Conservation (phyloP, 2,329 filamentous ascomycete species). For the Stromatinia cepivora region DNA sequence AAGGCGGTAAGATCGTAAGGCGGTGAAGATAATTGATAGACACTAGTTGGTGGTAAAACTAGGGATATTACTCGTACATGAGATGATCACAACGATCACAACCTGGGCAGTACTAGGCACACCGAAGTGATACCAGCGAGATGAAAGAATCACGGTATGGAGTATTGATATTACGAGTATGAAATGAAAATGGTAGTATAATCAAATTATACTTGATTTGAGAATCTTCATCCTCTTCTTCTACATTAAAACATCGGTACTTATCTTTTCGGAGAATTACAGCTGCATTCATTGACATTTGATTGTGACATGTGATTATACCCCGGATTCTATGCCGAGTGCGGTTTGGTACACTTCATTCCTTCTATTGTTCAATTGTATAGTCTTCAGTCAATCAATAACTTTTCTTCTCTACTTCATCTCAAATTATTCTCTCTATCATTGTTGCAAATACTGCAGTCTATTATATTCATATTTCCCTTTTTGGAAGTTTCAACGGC, state of each 20-base stretch:
- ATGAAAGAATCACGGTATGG: too few relatives aligned
- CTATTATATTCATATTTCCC: neutral
- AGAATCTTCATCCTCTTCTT: too few relatives aligned
- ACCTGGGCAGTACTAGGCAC: too few relatives aligned
- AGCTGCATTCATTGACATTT: neutral
- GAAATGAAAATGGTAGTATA: too few relatives aligned
- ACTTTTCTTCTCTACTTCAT: neutral
- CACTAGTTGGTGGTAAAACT: neutral
- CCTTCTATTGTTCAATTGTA: constrained; percentile 10
- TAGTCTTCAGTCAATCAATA: neutral
- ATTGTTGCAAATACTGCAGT: neutral
- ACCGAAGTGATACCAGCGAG: too few relatives aligned
- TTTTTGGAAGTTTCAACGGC: neutral
- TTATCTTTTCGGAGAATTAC: too few relatives aligned
- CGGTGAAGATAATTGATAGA: neutral
- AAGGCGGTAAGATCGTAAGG: neutral
- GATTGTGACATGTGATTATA: constrained; percentile 23
- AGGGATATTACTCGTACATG: too few relatives aligned
- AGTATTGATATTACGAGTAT: too few relatives aligned
- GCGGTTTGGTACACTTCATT: neutral
- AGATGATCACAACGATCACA: too few relatives aligned
- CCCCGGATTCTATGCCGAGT: constrained; percentile 20
- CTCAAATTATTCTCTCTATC: neutral
- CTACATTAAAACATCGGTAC: too few relatives aligned
- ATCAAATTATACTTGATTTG: too few relatives aligned